Percentiles rank a stretch among this genome's conserved stretches.
phyloP scores from a whole-genome alignment of 176 grass and related monocot genomes.

The Eragrostis nindensis region DNA sequence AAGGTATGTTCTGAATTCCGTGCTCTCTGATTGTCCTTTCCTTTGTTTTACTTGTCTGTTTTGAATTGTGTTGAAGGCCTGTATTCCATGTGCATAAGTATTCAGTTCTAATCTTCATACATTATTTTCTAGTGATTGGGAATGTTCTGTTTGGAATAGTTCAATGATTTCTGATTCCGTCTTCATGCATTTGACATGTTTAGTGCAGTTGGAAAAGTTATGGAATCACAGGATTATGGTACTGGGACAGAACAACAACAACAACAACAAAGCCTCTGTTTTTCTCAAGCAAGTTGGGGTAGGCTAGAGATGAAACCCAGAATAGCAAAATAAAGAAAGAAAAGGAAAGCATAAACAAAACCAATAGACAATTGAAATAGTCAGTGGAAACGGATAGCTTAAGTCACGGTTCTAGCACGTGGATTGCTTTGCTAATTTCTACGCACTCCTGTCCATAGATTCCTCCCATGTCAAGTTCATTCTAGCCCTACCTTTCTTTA shows the following conservation, averaged over 20 bases:
- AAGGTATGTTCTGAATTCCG: conserved; percentile 64
- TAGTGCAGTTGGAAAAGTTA: neutral
- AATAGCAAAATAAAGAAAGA: too few relatives aligned
- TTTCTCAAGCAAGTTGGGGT: too few relatives aligned
- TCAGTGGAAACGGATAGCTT: too few relatives aligned
- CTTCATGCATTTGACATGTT: conserved; percentile 1
- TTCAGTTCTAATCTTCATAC: neutral
- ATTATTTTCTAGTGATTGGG: neutral
- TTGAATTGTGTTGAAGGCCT: conserved; percentile 1
- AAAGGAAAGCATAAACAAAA: too few relatives aligned
- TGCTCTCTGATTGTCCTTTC: conserved; percentile 18
- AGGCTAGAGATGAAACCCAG: too few relatives aligned
- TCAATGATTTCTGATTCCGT: conserved; percentile 16
- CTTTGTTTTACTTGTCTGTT: conserved; percentile 30
- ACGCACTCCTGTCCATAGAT: too few relatives aligned
- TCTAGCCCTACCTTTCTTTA: too few relatives aligned
- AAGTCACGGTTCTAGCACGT: too few relatives aligned
- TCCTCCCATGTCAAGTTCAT: too few relatives aligned
- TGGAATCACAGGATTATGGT: neutral
- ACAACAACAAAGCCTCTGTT: too few relatives aligned
- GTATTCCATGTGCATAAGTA: conserved; percentile 17
- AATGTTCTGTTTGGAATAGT: conserved; percentile 22
- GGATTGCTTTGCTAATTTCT: too few relatives aligned
- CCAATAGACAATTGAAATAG: too few relatives aligned
- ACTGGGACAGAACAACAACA: neutral